Percentiles rank a stretch among this genome's conserved stretches.
These are phyloP conservation scores for Crithidia mellificae DNA, from an alignment of 208 protist species.

Conservation along the genomic window DNA sequence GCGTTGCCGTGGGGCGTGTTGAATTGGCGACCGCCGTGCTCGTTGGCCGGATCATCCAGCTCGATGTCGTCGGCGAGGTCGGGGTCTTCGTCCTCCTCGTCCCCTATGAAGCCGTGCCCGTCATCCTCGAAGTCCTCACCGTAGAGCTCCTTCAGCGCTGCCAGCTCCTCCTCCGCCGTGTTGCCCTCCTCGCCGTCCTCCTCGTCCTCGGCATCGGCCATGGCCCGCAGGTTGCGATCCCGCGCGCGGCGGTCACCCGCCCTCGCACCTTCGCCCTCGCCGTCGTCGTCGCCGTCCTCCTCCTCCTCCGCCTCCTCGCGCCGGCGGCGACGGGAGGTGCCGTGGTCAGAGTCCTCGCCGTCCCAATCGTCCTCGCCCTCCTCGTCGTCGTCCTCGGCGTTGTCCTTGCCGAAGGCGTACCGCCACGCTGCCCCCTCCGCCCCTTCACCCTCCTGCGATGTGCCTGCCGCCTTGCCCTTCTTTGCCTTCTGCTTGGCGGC, in stretches of 20 bases:
- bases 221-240: constrained; percentile 43
- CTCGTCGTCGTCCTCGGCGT: constrained; percentile 39
- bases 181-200: constrained; percentile 4
- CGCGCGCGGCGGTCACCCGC: constrained; percentile 15
- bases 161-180: constrained; percentile 75
- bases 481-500: constrained; percentile 26
- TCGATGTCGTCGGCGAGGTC: constrained; percentile 65
- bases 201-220: constrained; percentile 43
- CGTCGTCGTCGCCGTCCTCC: constrained; percentile 27
- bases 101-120: constrained; percentile 40
- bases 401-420: constrained; percentile 81
- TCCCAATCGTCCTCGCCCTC: constrained; percentile 50
- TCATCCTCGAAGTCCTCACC: constrained; percentile 87
- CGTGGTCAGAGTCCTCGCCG: constrained; percentile 36
- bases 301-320: constrained; percentile 35
- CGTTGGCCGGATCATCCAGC: constrained; percentile 57
- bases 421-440: constrained; percentile 67
- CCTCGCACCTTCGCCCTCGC: constrained; percentile 36
- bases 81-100: constrained; percentile 55
- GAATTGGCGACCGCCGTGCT: too few relatives aligned
- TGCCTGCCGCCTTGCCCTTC: too few relatives aligned
- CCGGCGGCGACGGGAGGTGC: constrained; percentile 34
- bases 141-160: constrained; percentile 85
- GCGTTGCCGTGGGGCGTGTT: too few relatives aligned
- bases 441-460: too few relatives aligned